A percentile compares a stretch with the other conserved stretches of the same genome.
Conservation (phyloP, 179 eudicot species). For the Corrigiola litoralis region DNA sequence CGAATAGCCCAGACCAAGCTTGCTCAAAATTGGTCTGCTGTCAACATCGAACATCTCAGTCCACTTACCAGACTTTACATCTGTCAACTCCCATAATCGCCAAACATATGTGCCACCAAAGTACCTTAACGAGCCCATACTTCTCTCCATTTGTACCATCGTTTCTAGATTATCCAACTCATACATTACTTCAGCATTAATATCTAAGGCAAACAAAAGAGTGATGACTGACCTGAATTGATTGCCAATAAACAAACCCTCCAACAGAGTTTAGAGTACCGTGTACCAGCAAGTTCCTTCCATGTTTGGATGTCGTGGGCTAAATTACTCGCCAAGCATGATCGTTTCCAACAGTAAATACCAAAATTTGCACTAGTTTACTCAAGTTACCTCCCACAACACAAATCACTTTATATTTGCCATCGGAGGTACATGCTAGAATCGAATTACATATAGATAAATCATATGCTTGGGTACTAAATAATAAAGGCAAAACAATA, state of each 20-base stretch:
- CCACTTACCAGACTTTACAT: constrained; percentile 2
- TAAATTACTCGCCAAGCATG: neutral
- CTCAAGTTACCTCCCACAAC: neutral
- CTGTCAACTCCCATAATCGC: neutral
- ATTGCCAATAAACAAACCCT: too few species aligned
- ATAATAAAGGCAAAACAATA: neutral
- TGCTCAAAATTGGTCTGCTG: too few species aligned
- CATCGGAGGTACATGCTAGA: too few species aligned
- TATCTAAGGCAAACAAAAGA: neutral
- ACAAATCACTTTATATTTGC: constrained; percentile 3
- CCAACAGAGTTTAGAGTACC: neutral
- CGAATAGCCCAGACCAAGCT: too few species aligned
- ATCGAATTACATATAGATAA: neutral
- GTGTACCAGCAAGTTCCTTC: too few species aligned
- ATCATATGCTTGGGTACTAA: neutral
- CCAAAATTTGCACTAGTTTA: neutral
- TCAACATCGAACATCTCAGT: too few species aligned
- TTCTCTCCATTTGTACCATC: too few species aligned
- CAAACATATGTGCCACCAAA: neutral
- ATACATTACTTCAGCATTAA: neutral
- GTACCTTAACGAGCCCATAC: neutral
- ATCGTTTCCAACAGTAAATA: constrained; percentile 2
- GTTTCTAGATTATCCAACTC: neutral
- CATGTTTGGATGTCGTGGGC: too few species aligned
- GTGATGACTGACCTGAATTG: too few species aligned